Conservation (phyloP, 805 yeast genomes). For the Starmerella potacharoeniae region DNA sequence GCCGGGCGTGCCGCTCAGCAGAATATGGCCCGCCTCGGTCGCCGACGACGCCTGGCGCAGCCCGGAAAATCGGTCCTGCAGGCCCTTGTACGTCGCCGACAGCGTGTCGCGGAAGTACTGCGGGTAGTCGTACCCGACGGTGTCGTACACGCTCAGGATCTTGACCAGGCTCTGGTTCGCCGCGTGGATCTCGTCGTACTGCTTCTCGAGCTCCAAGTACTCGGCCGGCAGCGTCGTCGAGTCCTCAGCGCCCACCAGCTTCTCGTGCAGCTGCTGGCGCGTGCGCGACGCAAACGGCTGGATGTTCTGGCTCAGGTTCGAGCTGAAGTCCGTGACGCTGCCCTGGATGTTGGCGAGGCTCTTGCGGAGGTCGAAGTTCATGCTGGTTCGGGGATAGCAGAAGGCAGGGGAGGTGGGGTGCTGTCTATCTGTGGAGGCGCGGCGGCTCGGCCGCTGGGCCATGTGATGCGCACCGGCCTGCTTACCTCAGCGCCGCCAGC, state of each 20-base stretch:
- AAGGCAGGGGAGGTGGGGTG: not conserved
- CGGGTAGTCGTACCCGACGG: constrained; percentile 77
- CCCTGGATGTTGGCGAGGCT: constrained; percentile 29
- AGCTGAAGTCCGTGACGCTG: constrained; percentile 29
- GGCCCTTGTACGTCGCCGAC: constrained; percentile 54
- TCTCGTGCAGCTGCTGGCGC: constrained; percentile 65
- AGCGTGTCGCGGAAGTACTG: constrained; percentile 65
- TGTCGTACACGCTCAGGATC: constrained; percentile 51
- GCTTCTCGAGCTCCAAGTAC: constrained; percentile 60
- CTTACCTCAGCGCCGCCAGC: too few relatives aligned
- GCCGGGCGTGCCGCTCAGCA: constrained; percentile 26
- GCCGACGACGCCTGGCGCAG: constrained; percentile 64
- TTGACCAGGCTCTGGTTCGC: constrained; percentile 49
- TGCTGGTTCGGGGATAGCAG: not conserved
- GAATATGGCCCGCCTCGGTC: constrained; percentile 70
- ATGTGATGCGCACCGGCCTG: not conserved
- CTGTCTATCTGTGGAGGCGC: not conserved
- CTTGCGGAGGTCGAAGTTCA: constrained; percentile 31
- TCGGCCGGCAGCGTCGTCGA: constrained; percentile 78
- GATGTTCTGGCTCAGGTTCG: constrained; percentile 31
- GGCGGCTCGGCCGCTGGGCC: not conserved
- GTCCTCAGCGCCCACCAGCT: constrained; percentile 67
- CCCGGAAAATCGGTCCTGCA: constrained; percentile 52
- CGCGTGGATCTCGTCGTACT: constrained; percentile 59
- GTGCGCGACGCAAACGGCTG: constrained; percentile 76